Percentiles rank a stretch among this genome's conserved stretches.
These are phyloP conservation scores for Veloboletus limbatus DNA, from an alignment of 1,284 basidiomycete genomes.

Conservation along the genomic window DNA sequence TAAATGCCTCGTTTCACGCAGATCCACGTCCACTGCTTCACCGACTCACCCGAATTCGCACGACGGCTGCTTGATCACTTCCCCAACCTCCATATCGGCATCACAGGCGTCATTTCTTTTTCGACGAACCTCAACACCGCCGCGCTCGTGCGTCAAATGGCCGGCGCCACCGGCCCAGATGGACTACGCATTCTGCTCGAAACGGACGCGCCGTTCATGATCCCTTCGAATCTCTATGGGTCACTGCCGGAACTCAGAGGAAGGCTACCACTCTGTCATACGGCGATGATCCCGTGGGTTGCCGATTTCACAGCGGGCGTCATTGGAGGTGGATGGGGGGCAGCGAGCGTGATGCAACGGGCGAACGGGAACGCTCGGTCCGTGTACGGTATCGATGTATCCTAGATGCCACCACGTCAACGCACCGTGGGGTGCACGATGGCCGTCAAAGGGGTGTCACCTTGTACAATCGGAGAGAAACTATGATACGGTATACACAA, in stretches of 20 bases:
- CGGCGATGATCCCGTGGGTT: conserved; percentile 81
- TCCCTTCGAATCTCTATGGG: conserved; percentile 67
- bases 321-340: conserved; percentile 50
- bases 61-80: conserved; percentile 69
- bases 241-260: conserved; percentile 54
- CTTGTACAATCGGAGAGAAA: no score
- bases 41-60: conserved; percentile 72
- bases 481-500: no score
- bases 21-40: conserved; percentile 82
- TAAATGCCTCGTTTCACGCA: conserved; percentile 28
- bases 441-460: no score
- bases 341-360: conserved; percentile 56
- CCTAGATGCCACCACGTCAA: background rate
- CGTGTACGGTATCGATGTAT: conserved; percentile 53
- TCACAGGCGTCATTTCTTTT: conserved; percentile 81
- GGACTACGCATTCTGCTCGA: conserved; percentile 52
- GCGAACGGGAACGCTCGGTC: conserved; percentile 61
- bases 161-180: conserved; percentile 10
- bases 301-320: conserved; percentile 66
- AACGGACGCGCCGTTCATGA: conserved; percentile 84
- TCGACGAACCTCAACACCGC: conserved; percentile 68
- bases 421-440: no score
- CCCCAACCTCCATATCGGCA: conserved; percentile 75
- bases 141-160: conserved; percentile 53
- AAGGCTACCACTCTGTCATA: conserved; percentile 67